Evolutionary conservation across 176 grass and related monocot species (phyloP).

Genomic region (Lolium multiflorum): DNA sequence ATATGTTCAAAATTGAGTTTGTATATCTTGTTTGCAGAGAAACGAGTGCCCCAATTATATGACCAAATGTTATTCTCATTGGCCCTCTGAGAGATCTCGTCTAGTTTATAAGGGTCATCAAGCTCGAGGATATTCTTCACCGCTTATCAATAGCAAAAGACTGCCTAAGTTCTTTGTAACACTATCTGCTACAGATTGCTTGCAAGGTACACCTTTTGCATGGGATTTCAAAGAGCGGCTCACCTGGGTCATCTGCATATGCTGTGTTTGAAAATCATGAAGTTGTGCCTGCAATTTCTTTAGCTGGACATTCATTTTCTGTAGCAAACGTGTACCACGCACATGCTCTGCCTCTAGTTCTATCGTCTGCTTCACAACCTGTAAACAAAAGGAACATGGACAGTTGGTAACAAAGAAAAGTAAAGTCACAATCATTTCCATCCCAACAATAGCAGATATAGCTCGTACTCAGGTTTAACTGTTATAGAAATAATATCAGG

Average conservation of each 20-base stretch:
- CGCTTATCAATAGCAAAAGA: no score
- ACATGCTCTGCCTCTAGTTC: conserved; percentile 71
- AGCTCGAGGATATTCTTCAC: no score
- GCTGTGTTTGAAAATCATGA: conserved; percentile 67
- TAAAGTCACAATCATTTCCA: neutral
- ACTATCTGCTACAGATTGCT: conserved; percentile 12
- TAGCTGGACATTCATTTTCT: conserved; percentile 59
- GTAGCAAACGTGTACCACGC: conserved; percentile 53
- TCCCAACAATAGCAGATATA: conserved; percentile 17
- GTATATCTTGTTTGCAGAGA: no score
- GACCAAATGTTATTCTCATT: no score
- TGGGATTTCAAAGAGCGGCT: neutral
- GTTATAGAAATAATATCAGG: neutral
- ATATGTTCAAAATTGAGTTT: no score
- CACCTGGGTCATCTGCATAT: conserved; percentile 78
- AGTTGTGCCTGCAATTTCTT: conserved; percentile 75
- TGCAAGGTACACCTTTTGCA: neutral
- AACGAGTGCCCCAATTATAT: no score
- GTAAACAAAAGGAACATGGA: conserved; percentile 32
- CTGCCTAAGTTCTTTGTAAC: neutral
- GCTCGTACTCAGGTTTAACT: neutral
- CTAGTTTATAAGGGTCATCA: no score
- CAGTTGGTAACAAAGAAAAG: conserved; percentile 26
- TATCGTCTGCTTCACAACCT: conserved; percentile 78
- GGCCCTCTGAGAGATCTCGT: no score